These are phyloP conservation scores for Diaporthe longicolla DNA, from an alignment of 2,329 filamentous ascomycete species.

Conservation along the genomic window DNA sequence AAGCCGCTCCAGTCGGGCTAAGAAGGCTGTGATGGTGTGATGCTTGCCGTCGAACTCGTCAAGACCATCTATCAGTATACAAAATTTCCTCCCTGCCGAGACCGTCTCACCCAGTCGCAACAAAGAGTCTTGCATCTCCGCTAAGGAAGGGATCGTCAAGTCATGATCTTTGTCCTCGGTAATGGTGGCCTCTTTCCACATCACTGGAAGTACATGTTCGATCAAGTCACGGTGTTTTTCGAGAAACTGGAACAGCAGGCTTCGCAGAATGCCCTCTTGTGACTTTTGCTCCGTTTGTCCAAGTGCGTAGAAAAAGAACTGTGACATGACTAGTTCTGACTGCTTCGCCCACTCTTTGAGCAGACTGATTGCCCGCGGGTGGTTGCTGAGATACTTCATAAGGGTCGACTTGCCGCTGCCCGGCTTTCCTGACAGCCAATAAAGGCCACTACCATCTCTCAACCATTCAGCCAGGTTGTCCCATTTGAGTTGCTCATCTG, in stretches of 20 bases:
- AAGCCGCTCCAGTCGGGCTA: background rate
- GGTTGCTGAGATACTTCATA: conserved; percentile 7
- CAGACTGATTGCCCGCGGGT: background rate
- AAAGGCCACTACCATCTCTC: background rate
- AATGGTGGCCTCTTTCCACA: background rate
- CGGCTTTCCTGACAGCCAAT: conserved; percentile 16
- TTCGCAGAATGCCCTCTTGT: background rate
- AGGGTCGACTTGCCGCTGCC: conserved; percentile 32
- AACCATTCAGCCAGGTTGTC: conserved; percentile 12
- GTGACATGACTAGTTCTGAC: background rate
- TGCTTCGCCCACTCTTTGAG: background rate
- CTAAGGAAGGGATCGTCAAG: background rate
- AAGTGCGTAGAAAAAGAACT: conserved; percentile 10
- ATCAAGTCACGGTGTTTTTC: background rate
- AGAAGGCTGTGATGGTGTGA: rapidly evolving
- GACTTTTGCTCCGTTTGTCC: background rate
- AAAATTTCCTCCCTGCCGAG: background rate
- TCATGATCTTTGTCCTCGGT: background rate
- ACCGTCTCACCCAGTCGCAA: background rate
- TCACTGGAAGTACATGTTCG: background rate
- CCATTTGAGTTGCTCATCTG: background rate
- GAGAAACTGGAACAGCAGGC: background rate
- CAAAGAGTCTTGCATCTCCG: background rate
- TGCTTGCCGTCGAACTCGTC: conserved; percentile 14
- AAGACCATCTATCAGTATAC: background rate